These are phyloP conservation scores for Penicillium sp. DNA, from an alignment of 2,329 filamentous ascomycete species.

Conservation along the genomic window DNA sequence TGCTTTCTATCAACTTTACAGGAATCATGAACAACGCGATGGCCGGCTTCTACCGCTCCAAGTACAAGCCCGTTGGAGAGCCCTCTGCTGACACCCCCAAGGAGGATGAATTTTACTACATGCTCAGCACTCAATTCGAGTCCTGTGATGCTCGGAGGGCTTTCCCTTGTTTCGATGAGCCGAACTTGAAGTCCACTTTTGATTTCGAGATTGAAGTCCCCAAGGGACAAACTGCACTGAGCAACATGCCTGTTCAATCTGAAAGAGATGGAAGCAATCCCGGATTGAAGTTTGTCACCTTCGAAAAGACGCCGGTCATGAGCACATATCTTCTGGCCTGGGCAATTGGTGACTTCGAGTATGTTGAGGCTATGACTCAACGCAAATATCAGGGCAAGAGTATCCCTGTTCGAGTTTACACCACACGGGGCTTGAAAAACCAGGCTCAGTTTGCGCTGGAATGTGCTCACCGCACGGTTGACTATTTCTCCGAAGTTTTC, in stretches of 20 bases:
- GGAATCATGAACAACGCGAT: slow-evolving; percentile 85
- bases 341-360: slow-evolving; percentile 96
- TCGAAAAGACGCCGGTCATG: slow-evolving; percentile 84
- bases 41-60: slow-evolving; percentile 89
- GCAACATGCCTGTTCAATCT: slow-evolving; percentile 89
- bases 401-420: slow-evolving; percentile 92
- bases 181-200: slow-evolving; percentile 93
- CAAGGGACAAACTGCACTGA: slow-evolving; percentile 79
- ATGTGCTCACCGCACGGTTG: slow-evolving; percentile 87
- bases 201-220: slow-evolving; percentile 91
- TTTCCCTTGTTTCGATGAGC: slow-evolving; percentile 98
- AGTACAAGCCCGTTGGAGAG: slow-evolving; percentile 77
- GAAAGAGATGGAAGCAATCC: slow-evolving; percentile 65
- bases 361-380: slow-evolving; percentile 85
- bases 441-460: slow-evolving; percentile 86
- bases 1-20: slow-evolving; percentile 69
- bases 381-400: slow-evolving; percentile 87
- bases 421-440: slow-evolving; percentile 86
- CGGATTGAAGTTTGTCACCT: slow-evolving; percentile 63
- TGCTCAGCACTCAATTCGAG: slow-evolving; percentile 97
- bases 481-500: slow-evolving; percentile 94
- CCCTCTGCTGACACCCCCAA: slow-evolving; percentile 73
- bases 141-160: slow-evolving; percentile 90
- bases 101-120: slow-evolving; percentile 62
- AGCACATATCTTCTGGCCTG: slow-evolving; percentile 85